Percentiles rank a stretch among this genome's conserved stretches.
phyloP scores from a whole-genome alignment of 495 filamentous ascomycete genomes.

The Penicillium chermesinum region DNA sequence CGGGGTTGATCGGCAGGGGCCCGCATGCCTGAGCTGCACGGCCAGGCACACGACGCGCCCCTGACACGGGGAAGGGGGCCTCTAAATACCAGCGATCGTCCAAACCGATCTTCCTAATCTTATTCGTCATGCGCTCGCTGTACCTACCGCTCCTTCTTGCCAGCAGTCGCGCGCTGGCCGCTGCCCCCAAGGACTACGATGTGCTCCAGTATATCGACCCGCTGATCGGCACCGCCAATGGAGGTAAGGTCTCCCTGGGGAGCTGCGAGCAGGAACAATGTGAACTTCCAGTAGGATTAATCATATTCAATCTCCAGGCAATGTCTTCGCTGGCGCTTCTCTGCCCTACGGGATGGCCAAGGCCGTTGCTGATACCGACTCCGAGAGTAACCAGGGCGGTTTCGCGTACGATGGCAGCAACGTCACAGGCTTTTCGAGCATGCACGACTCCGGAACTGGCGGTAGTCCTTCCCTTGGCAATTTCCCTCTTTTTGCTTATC shows the following conservation, averaged over 20 bases:
- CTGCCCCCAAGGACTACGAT: slow-evolving; percentile 33
- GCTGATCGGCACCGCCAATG: slow-evolving; percentile 55
- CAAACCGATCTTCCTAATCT: neutral
- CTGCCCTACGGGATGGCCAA: slow-evolving; percentile 75
- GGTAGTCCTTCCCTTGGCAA: slow-evolving; percentile 68
- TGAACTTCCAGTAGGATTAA: neutral
- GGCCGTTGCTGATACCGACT: slow-evolving; percentile 68
- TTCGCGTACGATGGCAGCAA: slow-evolving; percentile 63
- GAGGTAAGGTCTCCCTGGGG: slow-evolving; percentile 37
- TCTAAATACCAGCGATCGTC: slow-evolving; percentile 13
- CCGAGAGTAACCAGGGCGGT: slow-evolving; percentile 62
- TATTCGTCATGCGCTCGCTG: slow-evolving; percentile 10
- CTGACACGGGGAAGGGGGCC: neutral
- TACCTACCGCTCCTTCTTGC: slow-evolving; percentile 15
- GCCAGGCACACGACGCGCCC: slow-evolving; percentile 8
- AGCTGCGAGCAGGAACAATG: neutral
- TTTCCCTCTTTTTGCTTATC: slow-evolving; percentile 68
- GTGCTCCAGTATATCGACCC: slow-evolving; percentile 50
- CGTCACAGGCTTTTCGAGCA: slow-evolving; percentile 67
- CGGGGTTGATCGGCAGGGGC: slow-evolving; percentile 21
- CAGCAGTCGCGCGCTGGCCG: slow-evolving; percentile 12
- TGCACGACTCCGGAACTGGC: slow-evolving; percentile 74
- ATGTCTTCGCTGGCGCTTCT: slow-evolving; percentile 74
- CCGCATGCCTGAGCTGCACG: slow-evolving; percentile 11
- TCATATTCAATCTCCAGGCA: slow-evolving; percentile 20